Evolutionary conservation across 1,139 yeast genomes (phyloP).

Genomic region (Meyerozyma sp.): DNA sequence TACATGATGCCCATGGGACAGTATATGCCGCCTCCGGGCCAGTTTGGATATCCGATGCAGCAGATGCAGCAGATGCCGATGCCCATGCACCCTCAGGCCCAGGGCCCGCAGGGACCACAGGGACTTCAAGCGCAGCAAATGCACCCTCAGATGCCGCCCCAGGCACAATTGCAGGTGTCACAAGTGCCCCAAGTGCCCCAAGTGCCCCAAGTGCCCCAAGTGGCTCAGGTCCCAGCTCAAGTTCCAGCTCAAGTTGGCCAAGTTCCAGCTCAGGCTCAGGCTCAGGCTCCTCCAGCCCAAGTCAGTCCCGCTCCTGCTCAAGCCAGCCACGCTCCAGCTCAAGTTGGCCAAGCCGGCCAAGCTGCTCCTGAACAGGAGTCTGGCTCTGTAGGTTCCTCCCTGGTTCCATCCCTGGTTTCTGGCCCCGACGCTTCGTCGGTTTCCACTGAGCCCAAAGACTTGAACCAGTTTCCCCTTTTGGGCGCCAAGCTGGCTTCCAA

Average conservation of each 20-base stretch:
- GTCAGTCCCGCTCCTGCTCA: too few species aligned
- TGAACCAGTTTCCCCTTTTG: conserved; percentile 47
- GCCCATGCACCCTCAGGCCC: conserved; percentile 7
- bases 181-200: conserved; percentile 11
- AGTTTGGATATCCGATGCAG: conserved; percentile 22
- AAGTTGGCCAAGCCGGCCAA: conserved; percentile 10
- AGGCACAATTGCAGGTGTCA: conserved; percentile 3
- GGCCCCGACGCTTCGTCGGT: background rate
- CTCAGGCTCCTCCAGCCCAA: conserved; percentile 7
- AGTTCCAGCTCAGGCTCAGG: conserved; percentile 7
- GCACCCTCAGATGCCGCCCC: conserved; percentile 7
- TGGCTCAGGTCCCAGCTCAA: conserved; percentile 8
- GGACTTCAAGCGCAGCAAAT: conserved; percentile 10
- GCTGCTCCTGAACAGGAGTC: conserved; percentile 4
- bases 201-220: conserved; percentile 3
- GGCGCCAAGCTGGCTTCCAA: conserved; percentile 34
- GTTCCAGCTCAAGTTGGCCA: conserved; percentile 15
- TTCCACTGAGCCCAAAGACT: conserved; percentile 15
- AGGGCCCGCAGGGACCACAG: conserved; percentile 1
- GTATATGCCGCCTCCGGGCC: conserved; percentile 37
- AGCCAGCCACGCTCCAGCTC: too few species aligned
- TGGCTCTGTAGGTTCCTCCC: background rate
- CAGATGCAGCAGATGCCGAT: conserved; percentile 22
- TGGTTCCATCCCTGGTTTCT: too few species aligned
- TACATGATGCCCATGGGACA: conserved; percentile 37